These are phyloP conservation scores for Globisporangium nodosum DNA, from an alignment of 352 stramenopile species.

Conservation along the genomic window DNA sequence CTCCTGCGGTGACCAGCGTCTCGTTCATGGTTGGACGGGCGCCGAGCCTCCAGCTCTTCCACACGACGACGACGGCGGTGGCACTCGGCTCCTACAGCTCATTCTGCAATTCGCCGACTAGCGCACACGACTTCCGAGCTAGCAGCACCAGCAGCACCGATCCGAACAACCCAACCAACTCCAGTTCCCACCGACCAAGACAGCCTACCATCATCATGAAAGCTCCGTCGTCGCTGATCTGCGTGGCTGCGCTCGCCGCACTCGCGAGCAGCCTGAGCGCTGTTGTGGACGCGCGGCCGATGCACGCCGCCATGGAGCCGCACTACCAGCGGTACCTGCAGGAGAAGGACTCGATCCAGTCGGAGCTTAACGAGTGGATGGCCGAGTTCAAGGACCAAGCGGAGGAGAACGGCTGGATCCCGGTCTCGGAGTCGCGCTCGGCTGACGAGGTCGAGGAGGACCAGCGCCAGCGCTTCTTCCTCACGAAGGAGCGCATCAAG, in stretches of 20 bases:
- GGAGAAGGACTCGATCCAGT: constrained; percentile 19
- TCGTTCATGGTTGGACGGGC: neutral
- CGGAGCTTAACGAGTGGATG: constrained; percentile 24
- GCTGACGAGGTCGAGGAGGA: constrained; percentile 13
- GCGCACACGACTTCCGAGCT: neutral
- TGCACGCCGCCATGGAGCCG: constrained; percentile 20
- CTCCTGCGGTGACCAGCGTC: neutral
- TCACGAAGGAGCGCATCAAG: constrained; percentile 38
- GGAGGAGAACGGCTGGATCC: constrained; percentile 18
- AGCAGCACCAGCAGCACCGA: neutral
- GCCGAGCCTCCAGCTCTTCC: neutral
- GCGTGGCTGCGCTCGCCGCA: neutral
- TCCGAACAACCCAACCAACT: neutral
- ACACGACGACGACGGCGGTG: too few relatives aligned
- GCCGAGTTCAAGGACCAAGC: constrained; percentile 17
- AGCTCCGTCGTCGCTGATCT: constrained; percentile 7
- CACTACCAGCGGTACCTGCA: constrained; percentile 27
- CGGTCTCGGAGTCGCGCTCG: constrained; percentile 11
- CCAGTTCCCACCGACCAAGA: neutral
- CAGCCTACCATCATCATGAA: constrained; percentile 1
- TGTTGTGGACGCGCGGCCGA: constrained; percentile 9
- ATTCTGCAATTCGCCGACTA: neutral
- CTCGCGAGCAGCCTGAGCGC: constrained; percentile 1
- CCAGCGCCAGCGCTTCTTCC: constrained; percentile 31
- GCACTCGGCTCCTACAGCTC: neutral